A percentile compares a stretch with the other conserved stretches of the same genome.
Evolutionary conservation across 441 rosid genomes (phyloP).

Genomic region (Euphorbia celastroides): DNA sequence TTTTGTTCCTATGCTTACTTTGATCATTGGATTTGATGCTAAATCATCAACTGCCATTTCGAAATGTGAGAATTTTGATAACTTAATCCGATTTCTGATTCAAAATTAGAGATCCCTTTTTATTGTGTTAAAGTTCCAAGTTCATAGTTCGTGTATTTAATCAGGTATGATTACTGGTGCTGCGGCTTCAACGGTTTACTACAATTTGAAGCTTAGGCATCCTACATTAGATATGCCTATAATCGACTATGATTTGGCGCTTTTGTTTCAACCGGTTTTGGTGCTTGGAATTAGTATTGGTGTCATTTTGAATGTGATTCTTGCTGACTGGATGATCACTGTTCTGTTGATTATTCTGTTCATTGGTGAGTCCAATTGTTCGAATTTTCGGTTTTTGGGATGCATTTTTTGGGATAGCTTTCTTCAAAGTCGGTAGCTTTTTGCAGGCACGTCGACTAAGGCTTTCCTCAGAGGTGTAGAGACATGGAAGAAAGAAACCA

Average conservation of each 20-base stretch:
- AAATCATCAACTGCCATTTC: conserved; percentile 48
- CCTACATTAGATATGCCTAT: conserved; percentile 46
- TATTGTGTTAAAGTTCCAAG: too few species aligned
- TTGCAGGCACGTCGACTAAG: conserved; percentile 45
- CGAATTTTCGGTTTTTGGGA: neutral
- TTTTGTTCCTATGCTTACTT: conserved; percentile 43
- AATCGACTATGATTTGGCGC: conserved; percentile 52
- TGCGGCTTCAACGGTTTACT: conserved; percentile 33
- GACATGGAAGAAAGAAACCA: conserved; percentile 68
- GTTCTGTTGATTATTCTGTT: conserved; percentile 41
- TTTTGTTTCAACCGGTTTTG: conserved; percentile 51
- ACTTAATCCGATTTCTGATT: too few species aligned
- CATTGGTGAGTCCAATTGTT: conserved; percentile 27
- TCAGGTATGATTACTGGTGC: conserved; percentile 43
- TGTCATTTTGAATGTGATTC: conserved; percentile 47
- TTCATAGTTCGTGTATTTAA: too few species aligned
- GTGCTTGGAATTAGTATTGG: conserved; percentile 56
- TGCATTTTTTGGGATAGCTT: neutral
- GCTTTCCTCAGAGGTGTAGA: conserved; percentile 58
- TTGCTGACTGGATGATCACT: conserved; percentile 65
- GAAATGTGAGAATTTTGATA: conserved; percentile 28
- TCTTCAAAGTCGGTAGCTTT: neutral
- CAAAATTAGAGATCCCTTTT: too few species aligned
- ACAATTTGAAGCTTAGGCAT: conserved; percentile 43
- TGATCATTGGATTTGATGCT: conserved; percentile 44